These are phyloP conservation scores for Grigorovia humatica DNA, from an alignment of 805 yeast genomes.

Conservation along the genomic window DNA sequence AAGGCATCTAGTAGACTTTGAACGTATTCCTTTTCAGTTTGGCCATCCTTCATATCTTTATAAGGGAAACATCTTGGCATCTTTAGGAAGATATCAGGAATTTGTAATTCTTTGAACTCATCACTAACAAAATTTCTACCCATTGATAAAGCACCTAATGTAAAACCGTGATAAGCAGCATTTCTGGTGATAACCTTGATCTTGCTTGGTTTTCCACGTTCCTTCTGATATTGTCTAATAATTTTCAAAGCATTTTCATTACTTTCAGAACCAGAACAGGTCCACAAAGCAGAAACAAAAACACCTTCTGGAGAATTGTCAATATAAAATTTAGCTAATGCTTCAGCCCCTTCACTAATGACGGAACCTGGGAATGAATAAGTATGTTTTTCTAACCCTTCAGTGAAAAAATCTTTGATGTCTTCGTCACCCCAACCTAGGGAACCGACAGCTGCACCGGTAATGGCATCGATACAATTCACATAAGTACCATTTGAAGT, in stretches of 20 bases:
- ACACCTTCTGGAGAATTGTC: conserved; percentile 32
- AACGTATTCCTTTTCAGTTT: conserved; percentile 33
- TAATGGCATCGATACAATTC: conserved; percentile 34
- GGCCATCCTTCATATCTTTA: conserved; percentile 25
- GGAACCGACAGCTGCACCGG: conserved; percentile 48
- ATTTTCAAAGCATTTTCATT: conserved; percentile 58
- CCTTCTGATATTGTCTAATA: conserved; percentile 38
- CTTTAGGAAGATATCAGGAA: conserved; percentile 16
- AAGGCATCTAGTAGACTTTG: conserved; percentile 31
- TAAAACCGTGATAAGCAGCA: conserved; percentile 41
- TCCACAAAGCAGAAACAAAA: conserved; percentile 35
- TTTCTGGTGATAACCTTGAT: conserved; percentile 35
- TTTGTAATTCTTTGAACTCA: conserved; percentile 7
- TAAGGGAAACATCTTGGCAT: conserved; percentile 30
- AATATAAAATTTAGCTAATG: conserved; percentile 33
- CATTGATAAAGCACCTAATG: conserved; percentile 36
- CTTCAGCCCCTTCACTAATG: conserved; percentile 33
- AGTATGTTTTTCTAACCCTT: conserved; percentile 30
- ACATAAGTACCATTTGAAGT: conserved; percentile 31
- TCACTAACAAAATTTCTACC: conserved; percentile 8
- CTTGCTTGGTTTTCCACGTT: conserved; percentile 34
- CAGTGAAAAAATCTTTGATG: conserved; percentile 28
- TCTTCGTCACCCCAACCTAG: conserved; percentile 36
- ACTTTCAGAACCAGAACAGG: conserved; percentile 59
- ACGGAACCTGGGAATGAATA: conserved; percentile 30